These are phyloP conservation scores for Colletotrichum incanum DNA, from an alignment of 2,329 filamentous ascomycete species.

Conservation along the genomic window DNA sequence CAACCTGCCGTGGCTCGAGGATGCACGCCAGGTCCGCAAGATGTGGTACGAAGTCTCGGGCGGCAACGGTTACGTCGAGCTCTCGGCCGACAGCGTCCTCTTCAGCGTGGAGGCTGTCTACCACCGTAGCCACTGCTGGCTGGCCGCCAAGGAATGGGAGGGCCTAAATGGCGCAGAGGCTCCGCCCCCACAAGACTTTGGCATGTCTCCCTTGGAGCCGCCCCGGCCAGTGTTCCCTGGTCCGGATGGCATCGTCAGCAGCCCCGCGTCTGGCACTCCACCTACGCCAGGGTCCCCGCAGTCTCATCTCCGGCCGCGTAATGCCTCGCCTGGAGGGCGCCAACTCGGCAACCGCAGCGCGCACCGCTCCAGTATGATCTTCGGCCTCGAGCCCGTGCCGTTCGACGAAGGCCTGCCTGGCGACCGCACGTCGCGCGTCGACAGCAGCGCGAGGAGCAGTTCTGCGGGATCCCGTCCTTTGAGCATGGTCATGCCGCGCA, in stretches of 20 bases:
- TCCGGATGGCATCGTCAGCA: constrained; percentile 48
- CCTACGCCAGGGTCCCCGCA: constrained; percentile 51
- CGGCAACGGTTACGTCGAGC: constrained; percentile 68
- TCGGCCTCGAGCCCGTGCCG: constrained; percentile 59
- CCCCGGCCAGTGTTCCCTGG: constrained; percentile 55
- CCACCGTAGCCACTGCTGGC: constrained; percentile 71
- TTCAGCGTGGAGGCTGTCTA: constrained; percentile 75
- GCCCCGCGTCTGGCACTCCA: constrained; percentile 48
- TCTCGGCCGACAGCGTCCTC: constrained; percentile 73
- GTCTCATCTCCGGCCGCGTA: constrained; percentile 55
- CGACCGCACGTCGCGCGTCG: constrained; percentile 42
- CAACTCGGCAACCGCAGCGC: constrained; percentile 49
- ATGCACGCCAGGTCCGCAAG: constrained; percentile 74
- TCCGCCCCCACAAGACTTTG: constrained; percentile 50
- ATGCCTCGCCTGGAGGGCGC: constrained; percentile 55
- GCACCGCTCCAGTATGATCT: constrained; percentile 60
- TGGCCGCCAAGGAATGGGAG: constrained; percentile 68
- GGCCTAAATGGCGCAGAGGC: constrained; percentile 51
- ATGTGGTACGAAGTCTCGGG: constrained; percentile 85
- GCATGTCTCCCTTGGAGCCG: constrained; percentile 57
- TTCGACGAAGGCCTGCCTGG: constrained; percentile 41
- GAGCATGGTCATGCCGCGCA: constrained; percentile 47
- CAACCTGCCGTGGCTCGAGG: constrained; percentile 81
- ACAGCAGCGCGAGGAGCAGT: constrained; percentile 50
- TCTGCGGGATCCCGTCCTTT: constrained; percentile 41